phyloP scores from a whole-genome alignment of 2,329 filamentous ascomycete genomes.

The Fusarium sp. region DNA sequence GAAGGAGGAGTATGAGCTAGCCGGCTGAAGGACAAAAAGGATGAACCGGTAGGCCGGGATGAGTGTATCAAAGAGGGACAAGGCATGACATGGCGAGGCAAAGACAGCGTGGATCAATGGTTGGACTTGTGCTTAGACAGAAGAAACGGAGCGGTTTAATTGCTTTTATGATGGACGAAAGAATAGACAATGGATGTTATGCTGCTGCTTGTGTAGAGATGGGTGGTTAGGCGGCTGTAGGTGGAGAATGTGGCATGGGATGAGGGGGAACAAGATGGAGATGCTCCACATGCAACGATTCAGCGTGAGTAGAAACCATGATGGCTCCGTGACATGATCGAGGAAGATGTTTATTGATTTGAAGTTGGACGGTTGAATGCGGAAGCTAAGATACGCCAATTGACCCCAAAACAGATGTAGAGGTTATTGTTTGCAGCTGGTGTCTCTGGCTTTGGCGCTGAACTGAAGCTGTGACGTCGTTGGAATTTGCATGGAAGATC shows the following conservation, averaged over 20 bases:
- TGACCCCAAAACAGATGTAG: fast-evolving
- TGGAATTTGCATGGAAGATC: neutral
- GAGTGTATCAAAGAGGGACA: slow-evolving; percentile 12
- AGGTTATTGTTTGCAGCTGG: neutral
- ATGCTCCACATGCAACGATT: slow-evolving; percentile 23
- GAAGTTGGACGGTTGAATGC: neutral
- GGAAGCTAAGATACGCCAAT: neutral
- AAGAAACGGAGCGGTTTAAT: neutral
- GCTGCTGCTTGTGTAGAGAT: neutral
- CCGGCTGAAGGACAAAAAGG: slow-evolving; percentile 15
- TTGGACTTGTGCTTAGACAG: slow-evolving; percentile 2
- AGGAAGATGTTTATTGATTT: neutral
- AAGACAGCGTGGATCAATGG: slow-evolving; percentile 8
- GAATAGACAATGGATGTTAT: slow-evolving; percentile 2
- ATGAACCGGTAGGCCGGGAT: slow-evolving; percentile 6
- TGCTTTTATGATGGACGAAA: slow-evolving; percentile 1
- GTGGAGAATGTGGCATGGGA: neutral
- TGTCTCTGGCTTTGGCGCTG: neutral
- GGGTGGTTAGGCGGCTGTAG: neutral
- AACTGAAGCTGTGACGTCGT: slow-evolving; percentile 27
- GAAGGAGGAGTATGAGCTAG: slow-evolving; percentile 23
- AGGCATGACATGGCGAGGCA: slow-evolving; percentile 1
- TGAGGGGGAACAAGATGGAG: neutral
- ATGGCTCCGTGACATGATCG: neutral
- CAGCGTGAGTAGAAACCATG: slow-evolving; percentile 21